Evolutionary conservation across 176 grass and related monocot species (phyloP), one percentile per base, ranked within the genome.

Genomic region (Luzula sylvatica): DNA sequence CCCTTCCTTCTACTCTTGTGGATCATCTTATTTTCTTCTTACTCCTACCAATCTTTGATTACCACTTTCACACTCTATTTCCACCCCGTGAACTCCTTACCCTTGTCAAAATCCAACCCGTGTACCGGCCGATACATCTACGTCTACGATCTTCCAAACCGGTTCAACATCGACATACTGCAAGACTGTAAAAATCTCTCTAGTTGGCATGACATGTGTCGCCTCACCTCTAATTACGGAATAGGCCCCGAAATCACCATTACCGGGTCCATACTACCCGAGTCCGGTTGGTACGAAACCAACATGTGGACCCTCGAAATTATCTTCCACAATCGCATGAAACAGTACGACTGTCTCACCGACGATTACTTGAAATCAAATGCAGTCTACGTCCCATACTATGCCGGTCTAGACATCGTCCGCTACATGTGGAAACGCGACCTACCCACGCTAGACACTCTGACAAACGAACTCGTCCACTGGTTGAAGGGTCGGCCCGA

Each of bases 201-300:
- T 15, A n/a, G 2, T 9, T 67, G 62, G 72, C 43, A 42, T 3
- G 53, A 75, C 80, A 78, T 65, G 89, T 85, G 89, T 61, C 63
- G 68, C 57, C 62, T 53, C 71, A 66, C 69, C 28, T 58, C 66
- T 50, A 72, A 85, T 76, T 74, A 52, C 16, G 89, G 89, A 21
- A 66, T 88, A 5, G 89, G 89, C 7, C 70, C 77, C 17, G 67
- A 52, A 35, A 51, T 83, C 14, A 42, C 15, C 42, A 35, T 46
- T 5, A 8, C 16, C 20, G 38, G 26, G 32, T 52, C 41, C 1
- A 38, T 30, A 3, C 38, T 74, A 22, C 46, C 39, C 19, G 20
- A 47, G 32, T 30, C 35, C 1, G 61, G 52, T 8, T 74, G 71
- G 71, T 49, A 56, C 26, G 23, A 14, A 18, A 74, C 71, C 16